Conservation (phyloP, 495 filamentous ascomycete species). For the Xylaria acuta region DNA sequence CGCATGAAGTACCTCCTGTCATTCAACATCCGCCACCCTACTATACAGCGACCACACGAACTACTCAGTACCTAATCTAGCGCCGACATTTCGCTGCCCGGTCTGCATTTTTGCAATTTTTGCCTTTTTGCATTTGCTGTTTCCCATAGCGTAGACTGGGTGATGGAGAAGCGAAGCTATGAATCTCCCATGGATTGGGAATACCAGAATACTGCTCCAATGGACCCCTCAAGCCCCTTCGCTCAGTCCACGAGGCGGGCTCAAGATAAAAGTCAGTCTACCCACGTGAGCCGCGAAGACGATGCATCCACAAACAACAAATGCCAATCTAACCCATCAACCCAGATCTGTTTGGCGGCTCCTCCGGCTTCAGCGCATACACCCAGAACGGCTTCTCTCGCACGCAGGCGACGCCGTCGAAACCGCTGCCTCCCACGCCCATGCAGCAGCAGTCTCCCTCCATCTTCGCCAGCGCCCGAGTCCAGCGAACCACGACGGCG, state of each 20-base stretch:
- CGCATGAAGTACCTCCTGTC: not conserved
- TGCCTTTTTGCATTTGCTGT: not conserved
- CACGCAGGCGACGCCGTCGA: conserved; percentile 40
- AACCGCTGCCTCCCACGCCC: conserved; percentile 45
- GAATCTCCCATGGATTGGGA: conserved; percentile 61
- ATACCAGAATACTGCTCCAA: conserved; percentile 49
- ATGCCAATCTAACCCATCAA: not conserved
- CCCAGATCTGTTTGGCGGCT: conserved; percentile 31
- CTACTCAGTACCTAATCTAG: not conserved
- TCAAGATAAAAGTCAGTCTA: conserved; percentile 31
- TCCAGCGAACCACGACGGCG: conserved; percentile 44
- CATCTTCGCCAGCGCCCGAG: conserved; percentile 45
- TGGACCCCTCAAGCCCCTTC: conserved; percentile 57
- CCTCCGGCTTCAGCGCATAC: conserved; percentile 31
- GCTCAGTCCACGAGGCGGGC: conserved; percentile 42
- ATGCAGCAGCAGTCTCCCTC: conserved; percentile 33
- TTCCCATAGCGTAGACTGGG: not conserved
- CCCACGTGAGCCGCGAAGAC: not conserved
- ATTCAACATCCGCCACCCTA: not conserved
- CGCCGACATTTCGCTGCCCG: not conserved
- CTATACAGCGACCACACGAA: not conserved
- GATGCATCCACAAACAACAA: not conserved
- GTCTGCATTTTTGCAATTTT: not conserved
- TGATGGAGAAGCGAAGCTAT: conserved; percentile 51
- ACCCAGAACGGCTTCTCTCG: conserved; percentile 44